Base-by-base conservation (phyloP, 805 yeast species). In the Lipomyces kockii region DNA sequence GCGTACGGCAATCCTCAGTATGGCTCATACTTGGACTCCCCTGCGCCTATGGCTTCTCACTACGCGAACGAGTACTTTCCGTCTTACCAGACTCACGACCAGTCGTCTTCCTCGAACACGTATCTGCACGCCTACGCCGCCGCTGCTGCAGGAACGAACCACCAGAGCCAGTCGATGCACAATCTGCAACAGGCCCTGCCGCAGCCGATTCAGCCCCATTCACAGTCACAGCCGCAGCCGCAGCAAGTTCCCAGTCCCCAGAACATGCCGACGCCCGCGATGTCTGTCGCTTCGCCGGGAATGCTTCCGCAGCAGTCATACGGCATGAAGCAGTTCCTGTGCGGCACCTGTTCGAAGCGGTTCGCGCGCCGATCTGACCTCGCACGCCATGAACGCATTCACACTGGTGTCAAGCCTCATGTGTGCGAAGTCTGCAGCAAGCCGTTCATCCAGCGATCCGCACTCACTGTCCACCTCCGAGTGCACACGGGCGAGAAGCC, bases 401-500 rank as follows among this genome's bases (percentile, higher is more conserved):
- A 92, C 65, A 68, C 79, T 2, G 81, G 80, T 0, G 74, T 75
- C 49, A 72, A 78, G 61, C 81, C 81, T 2, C 79, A 79, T 64
- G 69, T 83, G 82, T 78, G 80, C 78, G 55, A 69, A 2, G 83
- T 87, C 20, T 91, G 97, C 77, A 83, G 85, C 58, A 91, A 91
- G 76, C 87, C 85, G 63, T 92, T 92, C 80, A 88, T 90, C 72
- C 84, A 97, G 74, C 93, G 97, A 8, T 88, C 92, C 11, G 91
- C 95, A 0, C 80, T 91, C 64, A 89, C 87, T 70, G 91, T 93
- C 3, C 97, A 92, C 77, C 81, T 84, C 71, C 85, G 91, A 71
- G 89, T 90, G 6, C 97, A 92, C 76, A 88, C 92, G 0, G 92
- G 92, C n/a, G 92, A 87, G 74, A 88, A 88, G 71, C 92, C 92